A percentile compares a stretch with the other conserved stretches of the same genome.
phyloP scores from a whole-genome alignment of 1,284 basidiomycete genomes.

The Ganoderma lingzhi region DNA sequence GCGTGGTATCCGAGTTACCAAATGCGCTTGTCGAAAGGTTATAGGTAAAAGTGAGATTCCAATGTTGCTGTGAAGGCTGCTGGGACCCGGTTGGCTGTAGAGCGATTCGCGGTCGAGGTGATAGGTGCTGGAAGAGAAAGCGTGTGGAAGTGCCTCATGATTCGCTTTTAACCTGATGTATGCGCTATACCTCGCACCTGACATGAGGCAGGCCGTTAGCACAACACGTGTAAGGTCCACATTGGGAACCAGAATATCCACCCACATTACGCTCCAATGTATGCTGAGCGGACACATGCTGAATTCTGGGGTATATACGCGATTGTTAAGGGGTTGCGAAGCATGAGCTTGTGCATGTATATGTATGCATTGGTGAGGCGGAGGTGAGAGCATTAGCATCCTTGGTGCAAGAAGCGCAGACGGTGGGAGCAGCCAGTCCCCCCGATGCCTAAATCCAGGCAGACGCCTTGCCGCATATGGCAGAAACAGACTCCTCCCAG shows the following conservation, averaged over 20 bases:
- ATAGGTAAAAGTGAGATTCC: slow-evolving; percentile 6
- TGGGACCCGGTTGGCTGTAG: slow-evolving; percentile 6
- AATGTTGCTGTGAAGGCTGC: slow-evolving; percentile 8
- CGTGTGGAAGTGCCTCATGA: slow-evolving; percentile 8
- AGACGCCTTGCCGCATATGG: slow-evolving; percentile 1
- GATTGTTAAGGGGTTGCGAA: background rate
- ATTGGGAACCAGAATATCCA: slow-evolving; percentile 7
- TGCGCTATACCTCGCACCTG: slow-evolving; percentile 24
- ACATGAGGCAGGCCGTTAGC: slow-evolving; percentile 34
- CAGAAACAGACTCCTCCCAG: slow-evolving; percentile 18
- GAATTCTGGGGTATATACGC: background rate
- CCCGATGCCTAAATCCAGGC: background rate
- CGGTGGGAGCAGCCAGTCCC: background rate
- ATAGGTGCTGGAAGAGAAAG: slow-evolving; percentile 20
- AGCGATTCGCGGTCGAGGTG: slow-evolving; percentile 21
- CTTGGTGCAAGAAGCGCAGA: background rate
- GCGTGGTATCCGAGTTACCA: slow-evolving; percentile 2
- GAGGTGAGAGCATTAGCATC: slow-evolving; percentile 8
- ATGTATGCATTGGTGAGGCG: slow-evolving; percentile 5
- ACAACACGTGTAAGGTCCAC: slow-evolving; percentile 30
- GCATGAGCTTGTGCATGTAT: background rate
- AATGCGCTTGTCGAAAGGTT: background rate
- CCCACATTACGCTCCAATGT: background rate
- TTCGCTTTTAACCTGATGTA: slow-evolving; percentile 22
- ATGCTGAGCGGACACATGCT: background rate